These are phyloP conservation scores for Amaranthus tricolor DNA, from an alignment of 179 eudicot genomes.

Conservation along the genomic window DNA sequence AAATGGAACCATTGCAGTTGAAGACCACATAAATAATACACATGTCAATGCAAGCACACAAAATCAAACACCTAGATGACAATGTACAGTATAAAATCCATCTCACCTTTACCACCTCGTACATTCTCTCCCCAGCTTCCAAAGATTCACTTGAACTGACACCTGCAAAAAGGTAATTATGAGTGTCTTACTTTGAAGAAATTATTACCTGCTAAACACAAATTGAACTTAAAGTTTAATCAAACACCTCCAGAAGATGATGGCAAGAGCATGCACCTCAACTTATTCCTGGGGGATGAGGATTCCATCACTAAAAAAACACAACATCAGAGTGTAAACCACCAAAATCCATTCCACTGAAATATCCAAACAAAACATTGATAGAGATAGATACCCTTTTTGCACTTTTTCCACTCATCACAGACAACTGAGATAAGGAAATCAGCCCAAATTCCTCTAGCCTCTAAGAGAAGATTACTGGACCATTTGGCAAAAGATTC, in stretches of 20 bases:
- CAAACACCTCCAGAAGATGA: slow-evolving; percentile 44
- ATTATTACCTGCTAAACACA: slow-evolving; percentile 4
- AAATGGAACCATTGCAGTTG: background rate
- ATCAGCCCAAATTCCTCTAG: slow-evolving; percentile 82
- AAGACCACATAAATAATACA: background rate
- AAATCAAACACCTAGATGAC: background rate
- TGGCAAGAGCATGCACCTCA: slow-evolving; percentile 57
- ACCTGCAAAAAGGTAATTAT: slow-evolving; percentile 37
- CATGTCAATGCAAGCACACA: background rate
- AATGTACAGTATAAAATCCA: background rate
- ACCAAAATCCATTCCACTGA: slow-evolving; percentile 11
- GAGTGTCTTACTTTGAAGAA: slow-evolving; percentile 9
- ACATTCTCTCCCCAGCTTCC: slow-evolving; percentile 77
- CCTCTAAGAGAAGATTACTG: slow-evolving; percentile 51
- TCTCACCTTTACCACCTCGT: slow-evolving; percentile 79
- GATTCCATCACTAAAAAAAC: slow-evolving; percentile 70
- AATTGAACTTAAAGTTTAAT: slow-evolving; percentile 4
- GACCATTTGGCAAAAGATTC: slow-evolving; percentile 55
- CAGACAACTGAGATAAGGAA: slow-evolving; percentile 56
- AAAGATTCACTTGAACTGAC: slow-evolving; percentile 61
- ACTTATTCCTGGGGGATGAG: slow-evolving; percentile 83
- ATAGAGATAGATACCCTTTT: slow-evolving; percentile 57
- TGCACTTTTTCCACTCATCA: slow-evolving; percentile 95
- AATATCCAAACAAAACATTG: background rate
- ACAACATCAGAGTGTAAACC: slow-evolving; percentile 14